Base-by-base conservation (phyloP, 306 rosid genomes). In the Glycine soja region DNA sequence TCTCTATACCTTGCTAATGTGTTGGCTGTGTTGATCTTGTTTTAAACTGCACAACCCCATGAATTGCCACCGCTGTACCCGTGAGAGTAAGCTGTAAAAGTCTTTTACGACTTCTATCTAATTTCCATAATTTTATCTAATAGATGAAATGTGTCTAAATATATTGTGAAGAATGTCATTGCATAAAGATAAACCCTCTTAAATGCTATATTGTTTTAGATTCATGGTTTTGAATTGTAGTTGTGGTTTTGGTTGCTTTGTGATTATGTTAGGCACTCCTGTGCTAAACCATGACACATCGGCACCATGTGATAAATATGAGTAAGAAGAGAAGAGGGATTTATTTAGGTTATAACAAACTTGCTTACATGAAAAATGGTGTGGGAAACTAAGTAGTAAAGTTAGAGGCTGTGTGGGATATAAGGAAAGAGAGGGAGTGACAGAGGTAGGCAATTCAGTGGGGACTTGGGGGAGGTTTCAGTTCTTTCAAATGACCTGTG, bases 111-210 rank as follows among this genome's bases (percentile, higher is more conserved):
- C 63, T 36, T 15, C 1, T 8, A 4, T 78, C 54, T 56, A 45
- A 74, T 53, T 79, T 69, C 18, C 70, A 24, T 79, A 74, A 42
- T 79, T 69, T 12, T 61, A 24, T 79, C 10, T 1, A 19, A 58
- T 45, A 34, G 46, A 38, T 66, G 75, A 52, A 66, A 53, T 40
- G 5, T 47, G 19, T 68, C 56, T 52, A 68, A 36, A 77, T 65
- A 51, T 77, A 38, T 52, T 78, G 34, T 40, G 45, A 51, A 34
- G 43, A 24, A 13, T 78, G 46, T 43, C 69, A 14, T 24, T 14
- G 59, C 34, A 9, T 63, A 76, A 63, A 68, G 80, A 18, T 19
- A 63, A 32, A 34, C 14, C 45, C 54, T 74, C 68, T 56, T 42
- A 18, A 59, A 14, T 30, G n/a, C 16, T 63, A 13, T 10, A 6